Conservation (phyloP, 768 basidiomycete species). For the Panaeolus cyanescens region DNA sequence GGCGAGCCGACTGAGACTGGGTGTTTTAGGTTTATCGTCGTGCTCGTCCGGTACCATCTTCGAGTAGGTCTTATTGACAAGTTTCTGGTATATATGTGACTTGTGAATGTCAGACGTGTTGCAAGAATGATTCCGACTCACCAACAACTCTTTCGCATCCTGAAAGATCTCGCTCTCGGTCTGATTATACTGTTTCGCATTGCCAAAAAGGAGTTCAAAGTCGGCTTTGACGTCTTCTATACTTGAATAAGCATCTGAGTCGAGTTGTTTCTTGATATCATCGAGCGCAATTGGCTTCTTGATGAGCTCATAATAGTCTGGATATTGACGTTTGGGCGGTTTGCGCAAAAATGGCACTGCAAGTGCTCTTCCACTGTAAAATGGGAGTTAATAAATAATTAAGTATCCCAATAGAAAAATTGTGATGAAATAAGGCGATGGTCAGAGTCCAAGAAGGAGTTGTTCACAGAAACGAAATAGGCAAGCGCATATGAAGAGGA, state of each 20-base stretch:
- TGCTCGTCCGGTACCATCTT: constrained; percentile 46
- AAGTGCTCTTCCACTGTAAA: constrained; percentile 61
- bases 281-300: constrained; percentile 83
- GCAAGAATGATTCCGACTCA: constrained; percentile 36
- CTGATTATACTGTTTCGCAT: constrained; percentile 82
- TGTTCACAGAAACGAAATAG: constrained; percentile 22
- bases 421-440: constrained; percentile 18
- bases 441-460: constrained; percentile 24
- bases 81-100: constrained; percentile 37
- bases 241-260: constrained; percentile 56
- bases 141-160: constrained; percentile 82
- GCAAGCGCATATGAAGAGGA: constrained; percentile 21
- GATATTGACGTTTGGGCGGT: constrained; percentile 71
- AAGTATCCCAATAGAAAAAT: background rate
- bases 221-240: constrained; percentile 70
- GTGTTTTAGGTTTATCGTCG: constrained; percentile 54
- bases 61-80: constrained; percentile 48
- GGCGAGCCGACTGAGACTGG: constrained; percentile 66
- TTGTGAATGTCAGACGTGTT: constrained; percentile 2
- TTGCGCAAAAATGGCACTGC: constrained; percentile 68
- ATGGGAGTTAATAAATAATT: constrained; percentile 14
- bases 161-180: constrained; percentile 77
- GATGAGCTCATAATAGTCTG: constrained; percentile 87
- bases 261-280: constrained; percentile 83
- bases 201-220: constrained; percentile 77